Evolutionary conservation across 2,329 filamentous ascomycete genomes (phyloP).

Genomic region (Microcyclosporella mali): DNA sequence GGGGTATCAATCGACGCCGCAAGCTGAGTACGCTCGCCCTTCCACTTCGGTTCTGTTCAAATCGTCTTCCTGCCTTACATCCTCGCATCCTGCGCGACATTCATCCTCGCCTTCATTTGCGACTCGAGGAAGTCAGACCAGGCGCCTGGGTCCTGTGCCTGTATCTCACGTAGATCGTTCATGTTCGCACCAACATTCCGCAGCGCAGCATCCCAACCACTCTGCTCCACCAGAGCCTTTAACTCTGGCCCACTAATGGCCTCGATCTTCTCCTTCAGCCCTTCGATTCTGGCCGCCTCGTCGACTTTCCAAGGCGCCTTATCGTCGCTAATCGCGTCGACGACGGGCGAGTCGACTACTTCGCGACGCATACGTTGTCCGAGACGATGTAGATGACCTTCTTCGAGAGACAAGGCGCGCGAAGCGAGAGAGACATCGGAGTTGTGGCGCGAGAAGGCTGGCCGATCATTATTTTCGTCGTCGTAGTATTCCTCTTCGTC

Average conservation of each 20-base stretch:
- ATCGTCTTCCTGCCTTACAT: background rate
- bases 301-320: conserved; percentile 29
- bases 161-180: conserved; percentile 58
- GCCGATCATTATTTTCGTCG: conserved; percentile 32
- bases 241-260: conserved; percentile 56
- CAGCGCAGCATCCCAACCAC: conserved; percentile 56
- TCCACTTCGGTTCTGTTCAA: background rate
- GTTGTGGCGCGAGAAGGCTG: conserved; percentile 50
- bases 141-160: conserved; percentile 34
- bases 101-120: conserved; percentile 32
- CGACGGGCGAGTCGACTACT: conserved; percentile 46
- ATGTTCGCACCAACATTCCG: conserved; percentile 59
- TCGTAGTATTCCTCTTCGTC: conserved; percentile 27
- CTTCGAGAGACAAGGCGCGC: conserved; percentile 59
- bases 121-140: conserved; percentile 33
- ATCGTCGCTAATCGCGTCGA: conserved; percentile 16
- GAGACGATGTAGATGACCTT: conserved; percentile 64
- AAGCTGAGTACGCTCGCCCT: background rate
- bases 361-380: conserved; percentile 61
- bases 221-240: conserved; percentile 53
- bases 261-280: conserved; percentile 39
- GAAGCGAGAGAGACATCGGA: conserved; percentile 64
- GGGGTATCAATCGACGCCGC: background rate
- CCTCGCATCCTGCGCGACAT: conserved; percentile 18
- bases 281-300: conserved; percentile 32